phyloP scores from a whole-genome alignment of 2,329 filamentous ascomycete species.

The Botryotinia globosa region DNA sequence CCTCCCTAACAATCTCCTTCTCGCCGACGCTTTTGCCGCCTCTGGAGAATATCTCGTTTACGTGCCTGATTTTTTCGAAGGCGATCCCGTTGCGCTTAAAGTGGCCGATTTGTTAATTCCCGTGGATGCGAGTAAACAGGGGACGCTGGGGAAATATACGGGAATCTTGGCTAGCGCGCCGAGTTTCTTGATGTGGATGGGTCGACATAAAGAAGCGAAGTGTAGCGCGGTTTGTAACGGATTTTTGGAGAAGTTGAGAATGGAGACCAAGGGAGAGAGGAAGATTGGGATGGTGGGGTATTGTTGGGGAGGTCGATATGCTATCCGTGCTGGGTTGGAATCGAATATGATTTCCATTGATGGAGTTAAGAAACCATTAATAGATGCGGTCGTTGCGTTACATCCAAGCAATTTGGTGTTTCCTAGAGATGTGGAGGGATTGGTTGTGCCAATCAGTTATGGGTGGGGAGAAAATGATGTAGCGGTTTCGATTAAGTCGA shows the following conservation, averaged over 20 bases:
- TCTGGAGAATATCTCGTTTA: slow-evolving; percentile 38
- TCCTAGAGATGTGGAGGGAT: slow-evolving; percentile 39
- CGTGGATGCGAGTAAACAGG: slow-evolving; percentile 40
- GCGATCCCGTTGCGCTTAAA: slow-evolving; percentile 37
- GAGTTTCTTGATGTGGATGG: slow-evolving; percentile 38
- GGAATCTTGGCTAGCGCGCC: slow-evolving; percentile 41
- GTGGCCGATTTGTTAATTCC: slow-evolving; percentile 41
- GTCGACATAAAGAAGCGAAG: slow-evolving; percentile 37
- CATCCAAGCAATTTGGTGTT: slow-evolving; percentile 40
- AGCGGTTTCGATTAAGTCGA: slow-evolving; percentile 33
- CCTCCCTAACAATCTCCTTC: slow-evolving; percentile 39
- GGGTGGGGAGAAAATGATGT: slow-evolving; percentile 39
- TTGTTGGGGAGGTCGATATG: slow-evolving; percentile 42
- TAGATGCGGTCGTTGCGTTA: background rate
- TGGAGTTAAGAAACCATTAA: slow-evolving; percentile 26
- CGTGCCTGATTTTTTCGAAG: slow-evolving; percentile 39
- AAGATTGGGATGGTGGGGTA: slow-evolving; percentile 42
- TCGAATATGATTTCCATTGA: slow-evolving; percentile 40
- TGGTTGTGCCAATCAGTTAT: slow-evolving; percentile 37
- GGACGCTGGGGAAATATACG: slow-evolving; percentile 40
- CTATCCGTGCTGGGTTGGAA: slow-evolving; percentile 36
- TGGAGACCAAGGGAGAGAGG: slow-evolving; percentile 15
- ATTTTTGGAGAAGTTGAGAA: background rate
- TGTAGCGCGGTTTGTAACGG: slow-evolving; percentile 39
- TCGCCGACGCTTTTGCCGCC: slow-evolving; percentile 38